Percentiles rank a stretch among this genome's conserved stretches.
phyloP scores from a whole-genome alignment of 176 grass and related monocot genomes.

The Lolium rigidum region DNA sequence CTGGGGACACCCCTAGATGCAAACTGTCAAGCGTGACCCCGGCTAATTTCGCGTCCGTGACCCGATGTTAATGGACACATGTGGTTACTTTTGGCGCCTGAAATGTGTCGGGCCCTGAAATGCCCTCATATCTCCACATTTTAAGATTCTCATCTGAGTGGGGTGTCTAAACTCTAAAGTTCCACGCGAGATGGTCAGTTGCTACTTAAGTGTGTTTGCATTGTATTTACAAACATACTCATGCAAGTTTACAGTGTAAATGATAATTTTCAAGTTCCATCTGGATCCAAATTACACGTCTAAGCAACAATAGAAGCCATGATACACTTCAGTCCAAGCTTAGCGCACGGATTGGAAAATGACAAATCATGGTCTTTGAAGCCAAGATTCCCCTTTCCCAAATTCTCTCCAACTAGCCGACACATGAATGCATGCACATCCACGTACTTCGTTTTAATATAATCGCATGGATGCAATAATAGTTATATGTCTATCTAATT shows the following conservation, averaged over 20 bases:
- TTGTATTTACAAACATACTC: background rate
- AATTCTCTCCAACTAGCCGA: conserved; percentile 44
- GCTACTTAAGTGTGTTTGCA: background rate
- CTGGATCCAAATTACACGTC: background rate
- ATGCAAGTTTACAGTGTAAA: background rate
- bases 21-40: no score
- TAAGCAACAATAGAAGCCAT: background rate
- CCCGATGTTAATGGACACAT: no score
- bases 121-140: background rate
- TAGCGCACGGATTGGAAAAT: background rate
- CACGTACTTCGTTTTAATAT: no score
- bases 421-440: background rate
- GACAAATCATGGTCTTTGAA: conserved; percentile 21
- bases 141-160: background rate
- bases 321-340: background rate
- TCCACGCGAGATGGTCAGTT: background rate
- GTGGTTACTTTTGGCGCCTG: no score
- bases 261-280: background rate
- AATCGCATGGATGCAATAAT: background rate
- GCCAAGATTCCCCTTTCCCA: conserved; percentile 37
- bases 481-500: conserved; percentile 2
- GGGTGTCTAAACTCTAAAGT: background rate
- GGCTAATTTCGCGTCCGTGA: no score
- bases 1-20: no score
- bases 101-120: no score